Conservation (phyloP, 1,139 yeast genomes). For the Candida smagusa region DNA sequence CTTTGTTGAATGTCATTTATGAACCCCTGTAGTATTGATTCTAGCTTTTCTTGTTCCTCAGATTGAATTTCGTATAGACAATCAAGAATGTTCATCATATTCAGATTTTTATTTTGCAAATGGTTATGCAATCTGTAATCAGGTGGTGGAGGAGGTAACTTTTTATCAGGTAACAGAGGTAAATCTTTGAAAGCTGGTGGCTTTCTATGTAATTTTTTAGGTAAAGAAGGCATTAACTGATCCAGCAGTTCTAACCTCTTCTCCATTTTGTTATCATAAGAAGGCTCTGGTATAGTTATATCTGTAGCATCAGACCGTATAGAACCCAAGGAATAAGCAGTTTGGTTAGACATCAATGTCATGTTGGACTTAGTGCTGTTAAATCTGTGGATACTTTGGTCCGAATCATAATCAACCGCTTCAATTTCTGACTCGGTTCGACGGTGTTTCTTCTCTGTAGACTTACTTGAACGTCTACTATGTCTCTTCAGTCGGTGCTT, state of each 20-base stretch:
- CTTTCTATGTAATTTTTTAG: too few species aligned
- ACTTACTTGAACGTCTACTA: not conserved
- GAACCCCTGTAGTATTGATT: constrained; percentile 5
- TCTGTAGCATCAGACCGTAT: constrained; percentile 8
- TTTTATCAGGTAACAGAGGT: not conserved
- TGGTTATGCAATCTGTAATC: constrained; percentile 10
- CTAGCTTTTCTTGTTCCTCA: constrained; percentile 8
- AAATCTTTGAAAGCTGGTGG: not conserved
- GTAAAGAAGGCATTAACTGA: too few species aligned
- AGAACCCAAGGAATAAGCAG: constrained; percentile 6
- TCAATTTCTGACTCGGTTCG: not conserved
- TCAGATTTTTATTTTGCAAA: constrained; percentile 9
- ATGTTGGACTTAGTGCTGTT: constrained; percentile 13
- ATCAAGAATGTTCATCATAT: constrained; percentile 13
- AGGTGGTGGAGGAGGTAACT: constrained; percentile 7
- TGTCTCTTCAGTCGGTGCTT: not conserved
- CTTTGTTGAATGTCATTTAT: constrained; percentile 11
- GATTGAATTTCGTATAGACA: constrained; percentile 11
- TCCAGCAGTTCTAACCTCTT: too few species aligned
- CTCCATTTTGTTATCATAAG: too few species aligned
- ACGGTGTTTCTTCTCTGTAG: not conserved
- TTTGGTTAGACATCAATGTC: constrained; percentile 9
- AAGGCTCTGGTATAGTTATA: constrained; percentile 2
- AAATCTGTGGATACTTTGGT: constrained; percentile 7
- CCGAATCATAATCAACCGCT: constrained; percentile 3